These are phyloP conservation scores for Mesotaenium endlicherianum DNA, from an alignment of 139 green algal species.

Conservation along the genomic window DNA sequence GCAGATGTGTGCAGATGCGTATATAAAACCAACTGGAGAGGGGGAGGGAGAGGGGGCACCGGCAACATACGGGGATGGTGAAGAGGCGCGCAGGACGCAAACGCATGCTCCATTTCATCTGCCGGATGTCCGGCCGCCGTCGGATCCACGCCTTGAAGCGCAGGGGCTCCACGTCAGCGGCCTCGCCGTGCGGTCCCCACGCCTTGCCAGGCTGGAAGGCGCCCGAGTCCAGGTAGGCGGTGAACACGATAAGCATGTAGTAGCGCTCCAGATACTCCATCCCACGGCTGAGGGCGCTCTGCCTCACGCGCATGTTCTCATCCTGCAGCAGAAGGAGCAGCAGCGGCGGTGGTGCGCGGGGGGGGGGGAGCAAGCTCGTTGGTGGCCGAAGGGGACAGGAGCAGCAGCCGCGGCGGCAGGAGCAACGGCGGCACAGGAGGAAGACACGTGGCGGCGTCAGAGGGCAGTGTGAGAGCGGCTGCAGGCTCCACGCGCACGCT, in stretches of 20 bases:
- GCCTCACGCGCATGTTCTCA: background rate
- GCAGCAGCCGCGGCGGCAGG: no score
- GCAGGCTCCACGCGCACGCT: no score
- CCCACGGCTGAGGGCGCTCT: slow-evolving; percentile 75
- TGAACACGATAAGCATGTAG: slow-evolving; percentile 84
- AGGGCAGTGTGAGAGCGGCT: no score
- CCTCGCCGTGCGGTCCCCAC: background rate
- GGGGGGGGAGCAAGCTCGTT: background rate
- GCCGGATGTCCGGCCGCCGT: slow-evolving; percentile 61
- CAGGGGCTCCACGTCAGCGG: background rate
- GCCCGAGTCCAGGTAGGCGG: slow-evolving; percentile 72
- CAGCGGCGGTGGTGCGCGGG: background rate
- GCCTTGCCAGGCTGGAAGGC: background rate
- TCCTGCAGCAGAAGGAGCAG: background rate
- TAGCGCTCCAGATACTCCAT: slow-evolving; percentile 88
- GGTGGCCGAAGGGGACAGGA: no score
- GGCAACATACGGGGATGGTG: background rate
- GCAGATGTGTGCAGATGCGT: no score
- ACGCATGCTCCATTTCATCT: slow-evolving; percentile 13
- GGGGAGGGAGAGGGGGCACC: background rate
- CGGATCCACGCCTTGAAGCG: slow-evolving; percentile 65
- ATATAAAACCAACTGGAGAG: no score
- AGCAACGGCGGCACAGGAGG: no score
- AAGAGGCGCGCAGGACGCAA: slow-evolving; percentile 29
- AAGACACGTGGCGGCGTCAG: no score